phyloP scores from a whole-genome alignment of 225 moss, liverwort and hornwort species.

The Anthoceros angustus region DNA sequence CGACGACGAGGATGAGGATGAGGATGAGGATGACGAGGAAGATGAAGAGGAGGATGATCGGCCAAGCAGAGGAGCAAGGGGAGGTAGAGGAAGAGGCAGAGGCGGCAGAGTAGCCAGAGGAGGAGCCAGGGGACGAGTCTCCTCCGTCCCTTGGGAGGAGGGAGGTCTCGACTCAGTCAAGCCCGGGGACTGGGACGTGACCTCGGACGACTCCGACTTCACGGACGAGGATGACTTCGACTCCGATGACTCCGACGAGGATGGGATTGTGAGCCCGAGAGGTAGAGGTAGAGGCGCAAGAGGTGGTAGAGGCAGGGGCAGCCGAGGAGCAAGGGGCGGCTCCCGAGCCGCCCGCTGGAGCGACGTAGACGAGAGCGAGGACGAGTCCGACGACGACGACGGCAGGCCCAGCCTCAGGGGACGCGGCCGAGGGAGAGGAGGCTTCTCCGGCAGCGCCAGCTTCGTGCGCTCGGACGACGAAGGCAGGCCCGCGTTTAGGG shows the following conservation, averaged over 20 bases:
- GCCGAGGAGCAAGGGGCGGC: not conserved
- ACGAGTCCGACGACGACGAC: not conserved
- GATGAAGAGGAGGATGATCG: too few species aligned
- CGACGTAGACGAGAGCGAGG: not conserved
- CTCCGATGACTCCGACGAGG: too few species aligned
- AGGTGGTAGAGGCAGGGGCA: not conserved
- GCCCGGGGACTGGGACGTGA: too few species aligned
- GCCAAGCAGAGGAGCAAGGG: not conserved
- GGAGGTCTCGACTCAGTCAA: too few species aligned
- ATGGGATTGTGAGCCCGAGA: conserved; percentile 21
- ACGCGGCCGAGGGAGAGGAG: not conserved
- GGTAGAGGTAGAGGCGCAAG: conserved; percentile 19
- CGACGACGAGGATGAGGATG: too few species aligned
- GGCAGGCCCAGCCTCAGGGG: not conserved
- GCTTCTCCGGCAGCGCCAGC: not conserved
- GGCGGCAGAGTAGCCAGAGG: conserved; percentile 13
- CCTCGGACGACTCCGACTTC: too few species aligned
- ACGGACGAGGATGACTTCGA: conserved; percentile 31
- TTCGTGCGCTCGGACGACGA: not conserved
- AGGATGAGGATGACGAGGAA: too few species aligned
- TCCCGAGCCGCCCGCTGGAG: not conserved
- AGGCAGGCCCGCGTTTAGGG: not conserved
- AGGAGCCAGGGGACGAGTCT: too few species aligned
- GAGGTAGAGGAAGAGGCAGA: conserved; percentile 12
- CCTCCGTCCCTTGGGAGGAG: too few species aligned